A percentile compares a stretch with the other conserved stretches of the same genome.
Conservation (phyloP, 2,329 filamentous ascomycete genomes). For the Tolypocladium endophyticum region DNA sequence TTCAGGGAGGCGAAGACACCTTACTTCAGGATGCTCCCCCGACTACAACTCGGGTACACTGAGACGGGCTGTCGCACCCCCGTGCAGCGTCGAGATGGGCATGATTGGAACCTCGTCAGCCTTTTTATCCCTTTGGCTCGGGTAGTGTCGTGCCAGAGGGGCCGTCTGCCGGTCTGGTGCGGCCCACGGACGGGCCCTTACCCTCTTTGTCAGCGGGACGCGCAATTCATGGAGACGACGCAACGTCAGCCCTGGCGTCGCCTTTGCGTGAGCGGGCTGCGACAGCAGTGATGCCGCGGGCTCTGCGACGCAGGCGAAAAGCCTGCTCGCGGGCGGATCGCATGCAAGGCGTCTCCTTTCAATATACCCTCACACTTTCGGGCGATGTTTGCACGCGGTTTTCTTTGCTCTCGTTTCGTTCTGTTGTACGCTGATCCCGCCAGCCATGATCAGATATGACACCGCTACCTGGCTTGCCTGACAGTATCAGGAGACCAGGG, state of each 20-base stretch:
- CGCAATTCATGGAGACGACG: constrained; percentile 19
- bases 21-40: neutral
- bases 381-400: neutral
- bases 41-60: neutral
- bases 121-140: neutral
- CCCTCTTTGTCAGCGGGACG: constrained; percentile 18
- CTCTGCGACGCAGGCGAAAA: neutral
- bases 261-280: neutral
- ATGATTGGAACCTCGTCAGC: neutral
- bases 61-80: neutral
- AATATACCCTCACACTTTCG: neutral
- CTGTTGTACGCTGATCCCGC: neutral
- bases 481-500: constrained; percentile 12
- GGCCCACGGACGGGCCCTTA: neutral
- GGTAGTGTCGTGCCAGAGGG: neutral
- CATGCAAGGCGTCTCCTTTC: neutral
- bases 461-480: constrained; percentile 14
- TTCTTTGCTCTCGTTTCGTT: neutral
- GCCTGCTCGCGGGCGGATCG: neutral
- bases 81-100: neutral
- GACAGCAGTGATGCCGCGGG: neutral
- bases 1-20: neutral
- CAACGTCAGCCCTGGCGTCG: constrained; percentile 16
- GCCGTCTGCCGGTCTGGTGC: neutral
- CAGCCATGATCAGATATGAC: constrained; percentile 19